Percentiles rank a stretch among this genome's conserved stretches.
phyloP scores from a whole-genome alignment of 805 yeast genomes.

The Cyberlindnera mycetangii region DNA sequence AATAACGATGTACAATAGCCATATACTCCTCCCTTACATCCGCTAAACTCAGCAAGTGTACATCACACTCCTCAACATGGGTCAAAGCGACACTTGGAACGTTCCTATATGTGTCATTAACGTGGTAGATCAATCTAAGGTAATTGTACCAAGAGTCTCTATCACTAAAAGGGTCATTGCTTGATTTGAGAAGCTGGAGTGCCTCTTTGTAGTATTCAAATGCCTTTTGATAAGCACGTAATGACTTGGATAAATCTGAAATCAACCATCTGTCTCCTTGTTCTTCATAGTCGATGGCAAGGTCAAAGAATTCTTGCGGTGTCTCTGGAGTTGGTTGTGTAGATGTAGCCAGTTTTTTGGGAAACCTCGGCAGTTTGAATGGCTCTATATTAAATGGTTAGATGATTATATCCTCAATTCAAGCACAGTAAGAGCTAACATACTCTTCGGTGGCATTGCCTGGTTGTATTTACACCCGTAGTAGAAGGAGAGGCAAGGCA shows the following conservation, averaged over 20 bases:
- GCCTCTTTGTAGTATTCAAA: conserved; percentile 41
- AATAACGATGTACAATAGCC: conserved; percentile 4
- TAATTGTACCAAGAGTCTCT: conserved; percentile 57
- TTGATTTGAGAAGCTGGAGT: neutral
- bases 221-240: conserved; percentile 64
- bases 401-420: no score
- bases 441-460: conserved; percentile 25
- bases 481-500: no score
- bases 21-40: conserved; percentile 21
- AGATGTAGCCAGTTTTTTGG: conserved; percentile 14
- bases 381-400: conserved; percentile 13
- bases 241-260: conserved; percentile 60
- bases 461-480: neutral
- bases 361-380: conserved; percentile 16
- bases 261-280: conserved; percentile 74
- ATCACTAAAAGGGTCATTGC: neutral
- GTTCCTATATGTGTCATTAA: conserved; percentile 48
- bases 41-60: conserved; percentile 1
- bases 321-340: conserved; percentile 19
- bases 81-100: conserved; percentile 36
- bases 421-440: conserved; percentile 3
- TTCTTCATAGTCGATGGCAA: conserved; percentile 62
- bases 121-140: conserved; percentile 55
- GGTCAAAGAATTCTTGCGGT: conserved; percentile 52
- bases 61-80: conserved; percentile 28